A percentile compares a stretch with the other conserved stretches of the same genome.
Conservation (phyloP, 192 early-diverging fungal genomes). For the Coemansia sp. region DNA sequence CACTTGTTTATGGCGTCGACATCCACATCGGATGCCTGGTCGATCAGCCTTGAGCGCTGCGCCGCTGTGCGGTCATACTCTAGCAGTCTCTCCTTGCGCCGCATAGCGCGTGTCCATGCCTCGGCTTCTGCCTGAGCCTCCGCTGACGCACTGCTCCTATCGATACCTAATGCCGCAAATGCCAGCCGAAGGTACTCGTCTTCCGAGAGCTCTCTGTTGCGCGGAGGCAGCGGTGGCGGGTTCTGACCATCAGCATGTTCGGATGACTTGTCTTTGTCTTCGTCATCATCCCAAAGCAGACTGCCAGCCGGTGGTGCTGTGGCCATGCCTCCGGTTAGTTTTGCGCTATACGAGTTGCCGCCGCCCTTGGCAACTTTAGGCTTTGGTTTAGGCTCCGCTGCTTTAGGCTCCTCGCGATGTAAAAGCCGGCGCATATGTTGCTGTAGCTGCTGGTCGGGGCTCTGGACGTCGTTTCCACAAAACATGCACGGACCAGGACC, state of each 20-base stretch:
- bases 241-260: too few species aligned
- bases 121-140: slow-evolving; percentile 21
- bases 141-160: slow-evolving; percentile 9
- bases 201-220: slow-evolving; percentile 21
- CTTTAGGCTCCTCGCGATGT: slow-evolving; percentile 5
- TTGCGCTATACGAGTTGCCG: slow-evolving; percentile 25
- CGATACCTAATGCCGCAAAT: slow-evolving; percentile 32
- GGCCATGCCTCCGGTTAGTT: slow-evolving; percentile 26
- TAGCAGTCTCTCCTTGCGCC: slow-evolving; percentile 45
- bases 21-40: slow-evolving; percentile 44
- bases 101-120: slow-evolving; percentile 38
- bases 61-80: slow-evolving; percentile 52
- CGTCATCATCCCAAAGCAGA: slow-evolving; percentile 21
- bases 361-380: background rate
- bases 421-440: slow-evolving; percentile 40
- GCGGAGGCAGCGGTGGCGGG: background rate
- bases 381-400: background rate
- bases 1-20: slow-evolving; percentile 35
- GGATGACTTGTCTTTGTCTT: too few species aligned
- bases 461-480: slow-evolving; percentile 43
- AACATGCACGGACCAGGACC: slow-evolving; percentile 54
- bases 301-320: slow-evolving; percentile 1
- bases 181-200: slow-evolving; percentile 37
- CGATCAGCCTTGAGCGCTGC: slow-evolving; percentile 49
- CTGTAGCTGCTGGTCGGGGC: slow-evolving; percentile 45